Evolutionary conservation across 2,329 filamentous ascomycete species (phyloP).

Genomic region (Aspergillus neoniger): DNA sequence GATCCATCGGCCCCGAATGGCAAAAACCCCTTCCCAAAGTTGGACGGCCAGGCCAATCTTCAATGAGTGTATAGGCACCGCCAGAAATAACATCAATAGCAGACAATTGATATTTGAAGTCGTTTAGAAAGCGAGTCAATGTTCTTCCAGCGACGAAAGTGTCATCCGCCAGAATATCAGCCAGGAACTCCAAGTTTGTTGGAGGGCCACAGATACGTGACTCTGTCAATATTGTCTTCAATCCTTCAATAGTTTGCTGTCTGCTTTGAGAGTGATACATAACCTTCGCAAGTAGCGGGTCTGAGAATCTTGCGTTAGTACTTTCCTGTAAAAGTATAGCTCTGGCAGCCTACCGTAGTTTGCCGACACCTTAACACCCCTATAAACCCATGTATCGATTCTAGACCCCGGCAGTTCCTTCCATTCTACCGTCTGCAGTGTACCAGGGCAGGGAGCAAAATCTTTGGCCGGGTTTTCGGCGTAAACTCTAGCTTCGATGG

Average conservation of each 20-base stretch:
- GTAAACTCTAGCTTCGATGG: conserved; percentile 58
- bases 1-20: conserved; percentile 64
- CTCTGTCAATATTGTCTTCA: conserved; percentile 47
- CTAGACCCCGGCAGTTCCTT: conserved; percentile 51
- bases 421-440: conserved; percentile 60
- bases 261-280: conserved; percentile 55
- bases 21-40: conserved; percentile 60
- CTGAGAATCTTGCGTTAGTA: conserved; percentile 23
- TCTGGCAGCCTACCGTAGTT: conserved; percentile 52
- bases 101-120: conserved; percentile 52
- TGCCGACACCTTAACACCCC: conserved; percentile 58
- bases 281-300: conserved; percentile 60
- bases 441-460: conserved; percentile 61
- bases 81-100: conserved; percentile 60
- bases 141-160: conserved; percentile 55
- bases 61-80: conserved; percentile 60
- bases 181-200: conserved; percentile 60
- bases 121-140: conserved; percentile 58
- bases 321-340: not conserved
- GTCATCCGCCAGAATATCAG: conserved; percentile 50
- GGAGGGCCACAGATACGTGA: conserved; percentile 56
- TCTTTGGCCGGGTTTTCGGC: conserved; percentile 61
- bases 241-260: conserved; percentile 46
- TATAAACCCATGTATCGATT: conserved; percentile 66
- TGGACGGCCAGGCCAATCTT: conserved; percentile 61